Percentiles rank a stretch among this genome's conserved stretches.
These are phyloP conservation scores for Ganoderma resinaceum DNA, from an alignment of 1,284 basidiomycete species.

Conservation along the genomic window DNA sequence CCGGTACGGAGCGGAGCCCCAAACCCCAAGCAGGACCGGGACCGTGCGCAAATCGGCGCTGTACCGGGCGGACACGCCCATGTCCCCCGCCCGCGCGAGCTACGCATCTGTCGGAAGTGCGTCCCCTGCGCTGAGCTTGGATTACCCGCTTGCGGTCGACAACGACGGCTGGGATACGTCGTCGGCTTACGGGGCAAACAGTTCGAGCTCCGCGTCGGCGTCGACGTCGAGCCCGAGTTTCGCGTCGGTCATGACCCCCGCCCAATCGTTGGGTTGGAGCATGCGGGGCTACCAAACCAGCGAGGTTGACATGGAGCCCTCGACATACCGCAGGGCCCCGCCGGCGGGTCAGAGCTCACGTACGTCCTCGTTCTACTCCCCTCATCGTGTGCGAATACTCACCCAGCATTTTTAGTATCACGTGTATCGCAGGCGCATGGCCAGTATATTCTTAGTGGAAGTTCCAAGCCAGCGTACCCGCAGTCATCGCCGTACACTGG, in stretches of 20 bases:
- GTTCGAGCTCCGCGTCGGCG: slow-evolving; percentile 12
- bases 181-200: slow-evolving; percentile 22
- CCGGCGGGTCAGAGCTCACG: slow-evolving; percentile 23
- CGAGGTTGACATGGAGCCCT: slow-evolving; percentile 14
- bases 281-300: slow-evolving; percentile 18
- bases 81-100: slow-evolving; percentile 5
- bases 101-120: slow-evolving; percentile 7
- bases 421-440: slow-evolving; percentile 27
- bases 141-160: slow-evolving; percentile 20
- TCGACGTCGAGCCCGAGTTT: slow-evolving; percentile 26
- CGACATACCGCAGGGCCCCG: slow-evolving; percentile 21
- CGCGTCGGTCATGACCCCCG: slow-evolving; percentile 36
- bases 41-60: slow-evolving; percentile 4
- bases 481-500: slow-evolving; percentile 15
- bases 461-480: slow-evolving; percentile 17
- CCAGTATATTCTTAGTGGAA: slow-evolving; percentile 18
- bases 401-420: slow-evolving; percentile 18
- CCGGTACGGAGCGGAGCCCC: slow-evolving; percentile 9
- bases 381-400: background rate
- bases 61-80: slow-evolving; percentile 10
- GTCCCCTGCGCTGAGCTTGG: slow-evolving; percentile 24
- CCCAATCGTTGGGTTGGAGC: slow-evolving; percentile 34
- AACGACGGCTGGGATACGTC: slow-evolving; percentile 28
- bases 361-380: slow-evolving; percentile 12
- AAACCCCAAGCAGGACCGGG: background rate